Base-by-base conservation (phyloP, 2,329 filamentous ascomycete species). In the Trichoderma brevicompactum region DNA sequence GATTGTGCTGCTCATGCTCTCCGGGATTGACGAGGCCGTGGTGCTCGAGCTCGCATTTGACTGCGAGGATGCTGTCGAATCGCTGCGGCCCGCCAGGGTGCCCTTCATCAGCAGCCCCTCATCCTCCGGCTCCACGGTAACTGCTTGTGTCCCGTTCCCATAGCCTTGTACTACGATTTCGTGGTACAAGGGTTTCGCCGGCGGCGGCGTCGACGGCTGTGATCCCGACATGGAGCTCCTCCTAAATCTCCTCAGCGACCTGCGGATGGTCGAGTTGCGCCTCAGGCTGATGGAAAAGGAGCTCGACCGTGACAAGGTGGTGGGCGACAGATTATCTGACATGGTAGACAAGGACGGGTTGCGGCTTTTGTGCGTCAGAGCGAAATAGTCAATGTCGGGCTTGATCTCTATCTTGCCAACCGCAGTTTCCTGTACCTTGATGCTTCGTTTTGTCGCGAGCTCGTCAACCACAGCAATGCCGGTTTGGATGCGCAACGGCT, bases 311-410 rank as follows among this genome's bases (percentile, higher is more conserved):
- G 71, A 70, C 36, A 72, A 62, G 2, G 68, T 52, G 7, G 68
- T 66, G 36, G 60, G 60, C 13, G 67, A 58, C 10, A 63, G 59
- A 3, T 66, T 72, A 28, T 73, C 72, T 17, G 70, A 50, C 17
- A 67, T 19, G 17, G 62, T 66, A 13, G 66, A 67, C 34, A 66
- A 49, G 10, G 62, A 64, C 1, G 64, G 66, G 1, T 62, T 64
- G 34, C 65, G 64, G 61, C 67, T 66, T 55, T 75, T 74, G 65
- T 81, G 79, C 0, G 78, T 77, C 7, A 82, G 73, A 0, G 81
- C 81, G 62, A 83, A 79, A 67, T 86, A 85, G 69, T 87, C 83
- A 49, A 87, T 81, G 55, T 87, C 85, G 0, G 84, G 83, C 65
- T 82, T 81, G 66, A 86, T 82, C 66, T 84, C 83, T 32, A 77